Evolutionary conservation across 108 stramenopile species (phyloP), one percentile per base, ranked within the genome.

Genomic region (Cyclotella distinguenda): DNA sequence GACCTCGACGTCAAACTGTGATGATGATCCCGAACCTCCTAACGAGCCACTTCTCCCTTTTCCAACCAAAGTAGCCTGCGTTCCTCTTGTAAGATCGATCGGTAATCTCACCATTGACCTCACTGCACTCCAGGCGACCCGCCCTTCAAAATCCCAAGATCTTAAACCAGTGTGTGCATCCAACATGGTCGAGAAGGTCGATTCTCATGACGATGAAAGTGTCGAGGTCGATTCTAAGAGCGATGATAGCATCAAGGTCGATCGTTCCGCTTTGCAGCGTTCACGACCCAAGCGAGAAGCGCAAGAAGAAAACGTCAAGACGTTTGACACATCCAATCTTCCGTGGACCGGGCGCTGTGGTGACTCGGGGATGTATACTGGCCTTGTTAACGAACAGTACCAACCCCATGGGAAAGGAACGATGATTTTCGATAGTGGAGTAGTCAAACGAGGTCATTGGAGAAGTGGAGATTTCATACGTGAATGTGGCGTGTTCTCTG

Each of bases 291-390:
- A 6, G 28, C 19, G 30, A 15, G 42, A 42, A 13, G 36, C 43
- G 13, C 27, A 3, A 4, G 65, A 55, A 18, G 54, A 54, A 54
- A 62, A 49, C 0, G 46, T 56, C 3, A 75, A 67, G 44, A 75
- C 66, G 30, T 76, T 76, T 57, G 57, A 43, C 8, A 66, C 66
- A 1, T 42, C 59, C 19, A 64, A 76, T 47, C 50, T 76, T 43
- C 74, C 74, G 13, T 76, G 49, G 36, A 68, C 74, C 3, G 74
- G 74, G 15, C 61, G 46, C 7, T 68, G 58, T 49, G 74, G 74
- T 21, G 77, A 78, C 38, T 68, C 71, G 7, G 77, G 77, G 12
- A 60, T 67, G 52, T 78, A 78, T 36, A 78, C 71, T 38, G 77
- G 77, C n/a, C 36, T 44, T 7, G 77, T 73, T 15, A 73, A 68